Conservation (phyloP, 163 green algal genomes). For the Scenedesmus sp. region DNA sequence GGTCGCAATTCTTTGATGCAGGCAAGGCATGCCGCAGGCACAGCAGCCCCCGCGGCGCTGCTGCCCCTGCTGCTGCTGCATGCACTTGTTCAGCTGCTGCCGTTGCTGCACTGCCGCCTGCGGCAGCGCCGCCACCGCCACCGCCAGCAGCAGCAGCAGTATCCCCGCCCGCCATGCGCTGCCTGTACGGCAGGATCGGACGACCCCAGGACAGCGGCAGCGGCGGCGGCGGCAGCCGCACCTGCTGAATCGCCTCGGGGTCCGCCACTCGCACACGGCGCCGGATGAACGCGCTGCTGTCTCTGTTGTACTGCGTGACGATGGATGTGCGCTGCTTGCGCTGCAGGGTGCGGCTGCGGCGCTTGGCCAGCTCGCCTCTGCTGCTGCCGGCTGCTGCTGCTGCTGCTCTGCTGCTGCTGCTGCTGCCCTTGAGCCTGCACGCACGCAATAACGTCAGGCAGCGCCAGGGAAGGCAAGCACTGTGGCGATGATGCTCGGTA, state of each 20-base stretch:
- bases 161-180: not conserved
- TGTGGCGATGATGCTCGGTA: too few species aligned
- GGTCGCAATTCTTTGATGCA: constrained; percentile 34
- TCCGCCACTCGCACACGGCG: constrained; percentile 49
- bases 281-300: constrained; percentile 74
- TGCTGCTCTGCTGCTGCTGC: not conserved
- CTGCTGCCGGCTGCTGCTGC: constrained; percentile 10
- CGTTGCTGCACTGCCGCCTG: not conserved
- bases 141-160: constrained; percentile 62
- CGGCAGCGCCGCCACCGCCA: not conserved
- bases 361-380: constrained; percentile 43
- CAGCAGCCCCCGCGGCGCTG: constrained; percentile 16
- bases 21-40: not conserved
- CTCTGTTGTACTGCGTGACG: constrained; percentile 85
- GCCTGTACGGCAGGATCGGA: constrained; percentile 73
- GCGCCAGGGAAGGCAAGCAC: too few species aligned
- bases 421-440: constrained; percentile 6
- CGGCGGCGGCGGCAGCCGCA: constrained; percentile 76
- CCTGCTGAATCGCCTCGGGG: constrained; percentile 64
- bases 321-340: constrained; percentile 20
- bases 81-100: not conserved
- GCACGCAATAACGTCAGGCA: too few species aligned
- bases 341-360: constrained; percentile 51
- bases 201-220: constrained; percentile 90
- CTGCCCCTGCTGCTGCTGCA: constrained; percentile 30